phyloP scores from a whole-genome alignment of 108 stramenopile genomes.

The Epithemia pelagica region DNA sequence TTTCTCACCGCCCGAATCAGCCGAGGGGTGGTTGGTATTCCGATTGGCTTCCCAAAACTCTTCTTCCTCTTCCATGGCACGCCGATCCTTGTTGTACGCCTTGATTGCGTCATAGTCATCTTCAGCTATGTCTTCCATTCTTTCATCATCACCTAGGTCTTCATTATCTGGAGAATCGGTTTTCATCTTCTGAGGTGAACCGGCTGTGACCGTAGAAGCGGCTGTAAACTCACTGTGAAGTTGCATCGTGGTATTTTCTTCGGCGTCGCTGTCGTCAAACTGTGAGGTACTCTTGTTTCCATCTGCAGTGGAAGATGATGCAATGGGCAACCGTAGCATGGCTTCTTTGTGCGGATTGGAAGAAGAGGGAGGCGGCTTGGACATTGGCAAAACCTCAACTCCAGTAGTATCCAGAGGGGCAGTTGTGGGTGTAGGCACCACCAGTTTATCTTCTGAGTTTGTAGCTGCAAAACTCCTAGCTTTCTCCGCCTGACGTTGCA shows the following conservation, averaged over 20 bases:
- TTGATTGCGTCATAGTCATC: constrained; percentile 33
- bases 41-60: constrained; percentile 25
- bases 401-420: background rate
- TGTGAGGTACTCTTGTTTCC: constrained; percentile 6
- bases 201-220: background rate
- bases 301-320: constrained; percentile 2
- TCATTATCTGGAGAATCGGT: background rate
- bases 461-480: background rate
- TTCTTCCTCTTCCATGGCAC: constrained; percentile 33
- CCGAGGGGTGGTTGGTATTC: background rate
- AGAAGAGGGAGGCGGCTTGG: constrained; percentile 4
- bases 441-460: background rate
- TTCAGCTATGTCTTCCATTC: constrained; percentile 3
- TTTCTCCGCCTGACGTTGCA: background rate
- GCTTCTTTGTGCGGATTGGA: constrained; percentile 10
- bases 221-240: constrained; percentile 57
- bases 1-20: background rate
- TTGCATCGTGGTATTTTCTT: constrained; percentile 59
- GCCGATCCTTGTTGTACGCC: constrained; percentile 7
- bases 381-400: background rate
- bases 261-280: constrained; percentile 41
- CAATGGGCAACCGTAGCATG: constrained; percentile 5
- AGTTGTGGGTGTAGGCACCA: background rate
- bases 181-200: background rate
- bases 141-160: background rate